Conservation (phyloP, 352 stramenopile genomes). For the Phytophthora sansomeana region DNA sequence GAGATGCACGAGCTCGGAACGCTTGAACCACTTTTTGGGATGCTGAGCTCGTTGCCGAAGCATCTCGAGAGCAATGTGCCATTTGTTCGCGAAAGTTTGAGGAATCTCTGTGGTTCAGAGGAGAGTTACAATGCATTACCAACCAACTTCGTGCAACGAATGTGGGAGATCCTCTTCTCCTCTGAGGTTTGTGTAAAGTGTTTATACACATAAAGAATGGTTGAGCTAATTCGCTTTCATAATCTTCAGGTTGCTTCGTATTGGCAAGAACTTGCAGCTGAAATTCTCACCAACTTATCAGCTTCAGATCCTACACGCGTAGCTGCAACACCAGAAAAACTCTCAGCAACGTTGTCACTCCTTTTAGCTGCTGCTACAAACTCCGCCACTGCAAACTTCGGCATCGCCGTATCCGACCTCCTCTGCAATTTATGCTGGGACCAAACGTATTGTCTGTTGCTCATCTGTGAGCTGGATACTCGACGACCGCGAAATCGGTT, state of each 20-base stretch:
- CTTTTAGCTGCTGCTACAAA: constrained; percentile 40
- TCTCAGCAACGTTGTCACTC: constrained; percentile 39
- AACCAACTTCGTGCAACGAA: constrained; percentile 18
- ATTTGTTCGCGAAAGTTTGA: constrained; percentile 51
- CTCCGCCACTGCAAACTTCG: constrained; percentile 24
- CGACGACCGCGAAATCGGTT: constrained; percentile 47
- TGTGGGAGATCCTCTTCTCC: constrained; percentile 44
- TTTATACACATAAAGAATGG: too few relatives aligned
- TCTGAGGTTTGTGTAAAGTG: too few relatives aligned
- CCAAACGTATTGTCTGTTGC: constrained; percentile 51
- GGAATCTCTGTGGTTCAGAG: constrained; percentile 59
- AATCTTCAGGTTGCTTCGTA: constrained; percentile 8
- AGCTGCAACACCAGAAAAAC: constrained; percentile 34
- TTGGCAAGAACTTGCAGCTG: constrained; percentile 41
- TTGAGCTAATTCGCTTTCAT: too few relatives aligned
- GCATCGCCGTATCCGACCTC: constrained; percentile 60
- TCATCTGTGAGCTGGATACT: constrained; percentile 78
- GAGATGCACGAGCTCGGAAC: constrained; percentile 53
- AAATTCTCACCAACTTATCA: constrained; percentile 54
- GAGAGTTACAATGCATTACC: constrained; percentile 20
- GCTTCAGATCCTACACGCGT: constrained; percentile 21
- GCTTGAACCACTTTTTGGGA: constrained; percentile 38
- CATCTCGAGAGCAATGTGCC: constrained; percentile 23
- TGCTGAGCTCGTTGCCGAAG: constrained; percentile 32
- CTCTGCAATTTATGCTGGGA: constrained; percentile 71